Evolutionary conservation across 2,329 filamentous ascomycete species (phyloP), one percentile per base, ranked within the genome.

Genomic region (Aspergillus arachidicola): DNA sequence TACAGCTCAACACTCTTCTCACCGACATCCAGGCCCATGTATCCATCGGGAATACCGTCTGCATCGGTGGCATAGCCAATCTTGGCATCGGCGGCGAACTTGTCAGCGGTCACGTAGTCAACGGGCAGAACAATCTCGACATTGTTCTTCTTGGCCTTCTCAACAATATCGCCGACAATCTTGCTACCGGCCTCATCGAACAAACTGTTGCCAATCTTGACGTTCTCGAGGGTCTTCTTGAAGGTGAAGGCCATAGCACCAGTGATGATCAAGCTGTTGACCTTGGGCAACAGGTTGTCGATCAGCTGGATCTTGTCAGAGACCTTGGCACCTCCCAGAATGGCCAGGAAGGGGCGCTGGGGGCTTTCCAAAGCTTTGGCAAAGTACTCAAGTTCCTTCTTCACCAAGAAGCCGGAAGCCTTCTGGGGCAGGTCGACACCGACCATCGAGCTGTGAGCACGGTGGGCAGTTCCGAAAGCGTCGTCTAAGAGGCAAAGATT

Each of bases 311-410:
- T 99, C 90, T 99, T 99, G 87, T 99, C 95, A 51, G 93, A 96
- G 72, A 99, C 93, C 88, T 99, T 99, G 79, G 95, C 93, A 72
- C 95, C 95, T 73, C 95, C 95, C 59, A 99, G 91, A 78, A 99
- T 99, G 79, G 95, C 96, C 60, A 99, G 90, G 91, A 99, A 99
- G 66, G 95, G 95, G 62, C 94, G 90, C 84, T 96, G 86, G 66
- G 95, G 95, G 73, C 87, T 89, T 85, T 99, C 95, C 66, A 99
- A 91, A 45, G 93, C 95, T 85, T 97, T 88, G 69, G 95, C 95
- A 78, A 99, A 99, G 89, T 99, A 99, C 79, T 99, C 95, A 68
- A 99, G 91, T 83, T 99, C 95, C 87, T 98, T 99, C 91, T 99
- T 99, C 86, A 99, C 93, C 76, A 99, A 89, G 89, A 97, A 99